Evolutionary conservation across 805 yeast genomes (phyloP), one percentile per base, ranked within the genome.

Genomic region (Candida bentonensis): DNA sequence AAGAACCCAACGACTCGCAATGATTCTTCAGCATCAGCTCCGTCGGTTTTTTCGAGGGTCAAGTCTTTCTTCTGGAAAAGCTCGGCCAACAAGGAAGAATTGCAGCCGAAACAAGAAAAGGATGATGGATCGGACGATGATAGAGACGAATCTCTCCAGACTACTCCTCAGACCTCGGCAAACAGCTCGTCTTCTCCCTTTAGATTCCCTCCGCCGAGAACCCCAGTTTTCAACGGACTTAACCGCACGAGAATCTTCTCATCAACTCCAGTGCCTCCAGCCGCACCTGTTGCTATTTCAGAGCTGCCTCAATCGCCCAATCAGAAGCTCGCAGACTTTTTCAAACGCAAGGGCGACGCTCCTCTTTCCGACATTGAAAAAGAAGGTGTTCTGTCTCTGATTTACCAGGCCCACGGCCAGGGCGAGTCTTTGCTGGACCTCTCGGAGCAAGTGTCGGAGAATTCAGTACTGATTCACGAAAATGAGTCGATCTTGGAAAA

Each of bases 321-420:
- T 61, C 76, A 73, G 23, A 70, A 73, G 25, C 62, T 84, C 41
- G 79, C 86, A 11, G 74, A 70, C 23, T 84, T 85, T 56, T 84
- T 84, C 59, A 68, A 68, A n/a, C 66, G 64, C 39, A 84, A 82
- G 57, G 94, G 94, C n/a, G 73, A 77, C 45, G 63, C 62, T n/a
- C 86, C 89, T 3, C 65, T 85, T 48, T 68, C 78, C 13, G 85
- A 79, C 21, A 67, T 83, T 39, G 95, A 85, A 58, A 72, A 78
- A 53, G 89, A 81, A 60, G 94, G 94, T n/a, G 89, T 3, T 59
- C 63, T 45, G 54, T 45, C 54, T 4, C 42, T 52, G 23, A 46
- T 52, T 22, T 34, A 45, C 15, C 51, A 52, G 40, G 48, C 48
- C 7, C 40, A 28, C 11, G 20, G 3, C 20, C 41, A 36, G 39